phyloP scores from a whole-genome alignment of 2,329 filamentous ascomycete genomes.

The Cyphellophora attinorum region DNA sequence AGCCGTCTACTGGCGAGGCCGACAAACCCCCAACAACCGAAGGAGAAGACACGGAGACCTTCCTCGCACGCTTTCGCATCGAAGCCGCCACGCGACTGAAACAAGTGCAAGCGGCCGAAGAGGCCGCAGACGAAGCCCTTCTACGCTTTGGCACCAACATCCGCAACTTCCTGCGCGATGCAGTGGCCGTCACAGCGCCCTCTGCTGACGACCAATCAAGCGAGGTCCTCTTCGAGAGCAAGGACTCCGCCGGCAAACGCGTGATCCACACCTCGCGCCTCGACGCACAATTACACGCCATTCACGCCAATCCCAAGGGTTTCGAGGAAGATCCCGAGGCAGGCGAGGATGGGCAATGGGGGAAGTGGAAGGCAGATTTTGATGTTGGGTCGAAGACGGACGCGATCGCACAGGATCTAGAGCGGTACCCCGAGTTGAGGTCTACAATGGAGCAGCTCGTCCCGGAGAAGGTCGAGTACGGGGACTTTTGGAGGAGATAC shows the following conservation, averaged over 20 bases:
- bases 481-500: constrained; percentile 85
- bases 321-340: constrained; percentile 69
- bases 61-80: constrained; percentile 64
- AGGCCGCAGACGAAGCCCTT: constrained; percentile 90
- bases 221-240: constrained; percentile 82
- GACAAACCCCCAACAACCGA: too few relatives aligned
- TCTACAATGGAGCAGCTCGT: constrained; percentile 90
- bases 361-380: constrained; percentile 63
- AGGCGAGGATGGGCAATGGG: constrained; percentile 55
- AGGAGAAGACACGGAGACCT: constrained; percentile 44
- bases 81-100: constrained; percentile 78
- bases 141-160: constrained; percentile 86
- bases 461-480: constrained; percentile 84
- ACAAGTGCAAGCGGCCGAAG: constrained; percentile 84
- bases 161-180: constrained; percentile 79
- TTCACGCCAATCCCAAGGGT: constrained; percentile 74
- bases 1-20: constrained; percentile 16
- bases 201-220: constrained; percentile 36
- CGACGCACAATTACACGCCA: constrained; percentile 90
- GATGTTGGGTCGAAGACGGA: constrained; percentile 76
- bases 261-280: constrained; percentile 92
- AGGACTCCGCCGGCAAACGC: constrained; percentile 78
- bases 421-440: constrained; percentile 77
- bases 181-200: constrained; percentile 77
- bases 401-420: constrained; percentile 69